Conservation (phyloP, 495 filamentous ascomycete species). For the Penicillium pulvis region DNA sequence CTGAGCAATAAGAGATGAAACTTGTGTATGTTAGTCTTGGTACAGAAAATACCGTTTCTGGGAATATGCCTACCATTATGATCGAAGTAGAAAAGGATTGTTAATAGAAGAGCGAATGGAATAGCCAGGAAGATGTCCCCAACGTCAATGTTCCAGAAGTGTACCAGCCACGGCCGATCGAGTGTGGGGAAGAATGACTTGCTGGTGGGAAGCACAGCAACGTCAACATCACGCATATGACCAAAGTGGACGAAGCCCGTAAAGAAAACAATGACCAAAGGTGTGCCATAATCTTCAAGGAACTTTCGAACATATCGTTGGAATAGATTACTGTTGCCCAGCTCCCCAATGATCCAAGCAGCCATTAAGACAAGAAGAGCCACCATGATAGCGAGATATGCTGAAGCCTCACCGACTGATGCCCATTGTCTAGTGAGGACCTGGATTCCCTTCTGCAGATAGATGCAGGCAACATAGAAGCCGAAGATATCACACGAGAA, state of each 20-base stretch:
- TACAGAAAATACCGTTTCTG: neutral
- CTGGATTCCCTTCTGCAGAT: slow-evolving; percentile 82
- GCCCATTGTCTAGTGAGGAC: slow-evolving; percentile 68
- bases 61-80: slow-evolving; percentile 65
- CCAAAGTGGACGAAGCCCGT: slow-evolving; percentile 86
- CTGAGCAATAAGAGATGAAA: slow-evolving; percentile 87
- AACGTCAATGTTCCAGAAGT: slow-evolving; percentile 82
- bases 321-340: slow-evolving; percentile 72
- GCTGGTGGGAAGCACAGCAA: slow-evolving; percentile 68
- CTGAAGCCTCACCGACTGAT: slow-evolving; percentile 57
- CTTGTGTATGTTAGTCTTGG: slow-evolving; percentile 33
- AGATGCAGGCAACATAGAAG: slow-evolving; percentile 86
- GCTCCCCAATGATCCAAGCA: slow-evolving; percentile 68
- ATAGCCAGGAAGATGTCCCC: slow-evolving; percentile 83
- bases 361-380: slow-evolving; percentile 71
- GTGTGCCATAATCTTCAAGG: slow-evolving; percentile 81
- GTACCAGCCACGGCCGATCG: slow-evolving; percentile 78
- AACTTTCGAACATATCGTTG: slow-evolving; percentile 72
- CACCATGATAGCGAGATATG: slow-evolving; percentile 73
- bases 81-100: slow-evolving; percentile 91
- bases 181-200: slow-evolving; percentile 81
- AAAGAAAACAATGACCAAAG: slow-evolving; percentile 83
- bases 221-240: slow-evolving; percentile 65
- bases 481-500: slow-evolving; percentile 89
- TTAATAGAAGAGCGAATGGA: slow-evolving; percentile 83